Conservation (phyloP, 495 filamentous ascomycete genomes). For the Podospora conica region DNA sequence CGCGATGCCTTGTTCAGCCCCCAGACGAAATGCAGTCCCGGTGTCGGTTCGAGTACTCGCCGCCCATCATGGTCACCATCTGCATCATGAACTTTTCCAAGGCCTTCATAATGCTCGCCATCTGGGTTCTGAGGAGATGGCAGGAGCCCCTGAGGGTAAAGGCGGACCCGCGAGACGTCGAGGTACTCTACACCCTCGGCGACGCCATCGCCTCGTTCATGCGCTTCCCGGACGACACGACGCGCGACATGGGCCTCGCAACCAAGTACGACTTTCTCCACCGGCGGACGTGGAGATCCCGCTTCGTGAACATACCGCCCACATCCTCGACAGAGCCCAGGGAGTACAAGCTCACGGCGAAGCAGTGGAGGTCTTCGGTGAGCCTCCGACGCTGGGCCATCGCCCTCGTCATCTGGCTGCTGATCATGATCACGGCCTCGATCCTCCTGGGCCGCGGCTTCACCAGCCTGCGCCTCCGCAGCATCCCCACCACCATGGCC, state of each 20-base stretch:
- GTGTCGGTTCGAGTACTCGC: slow-evolving; percentile 21
- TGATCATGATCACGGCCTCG: slow-evolving; percentile 4
- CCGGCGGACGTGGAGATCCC: neutral
- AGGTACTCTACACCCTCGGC: slow-evolving; percentile 21
- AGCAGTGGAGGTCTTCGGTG: neutral
- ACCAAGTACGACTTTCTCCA: slow-evolving; percentile 20
- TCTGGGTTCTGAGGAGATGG: slow-evolving; percentile 12
- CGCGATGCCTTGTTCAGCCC: slow-evolving; percentile 19
- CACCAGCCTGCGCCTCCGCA: slow-evolving; percentile 7
- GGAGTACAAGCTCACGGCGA: neutral
- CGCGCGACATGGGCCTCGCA: slow-evolving; percentile 21
- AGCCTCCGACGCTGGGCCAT: neutral
- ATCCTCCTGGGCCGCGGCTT: slow-evolving; percentile 1
- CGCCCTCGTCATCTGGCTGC: neutral
- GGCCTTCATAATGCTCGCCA: slow-evolving; percentile 8
- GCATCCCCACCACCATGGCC: slow-evolving; percentile 11
- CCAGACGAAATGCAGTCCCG: slow-evolving; percentile 5
- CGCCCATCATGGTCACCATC: slow-evolving; percentile 17
- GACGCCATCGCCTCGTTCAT: slow-evolving; percentile 32
- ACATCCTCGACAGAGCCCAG: neutral
- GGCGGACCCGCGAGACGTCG: neutral
- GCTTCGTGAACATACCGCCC: neutral
- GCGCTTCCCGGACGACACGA: slow-evolving; percentile 11
- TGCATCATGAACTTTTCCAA: slow-evolving; percentile 18
- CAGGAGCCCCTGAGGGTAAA: neutral